phyloP scores from a whole-genome alignment of 192 early-diverging fungal species.

The Phycomyces blakesleeanus region DNA sequence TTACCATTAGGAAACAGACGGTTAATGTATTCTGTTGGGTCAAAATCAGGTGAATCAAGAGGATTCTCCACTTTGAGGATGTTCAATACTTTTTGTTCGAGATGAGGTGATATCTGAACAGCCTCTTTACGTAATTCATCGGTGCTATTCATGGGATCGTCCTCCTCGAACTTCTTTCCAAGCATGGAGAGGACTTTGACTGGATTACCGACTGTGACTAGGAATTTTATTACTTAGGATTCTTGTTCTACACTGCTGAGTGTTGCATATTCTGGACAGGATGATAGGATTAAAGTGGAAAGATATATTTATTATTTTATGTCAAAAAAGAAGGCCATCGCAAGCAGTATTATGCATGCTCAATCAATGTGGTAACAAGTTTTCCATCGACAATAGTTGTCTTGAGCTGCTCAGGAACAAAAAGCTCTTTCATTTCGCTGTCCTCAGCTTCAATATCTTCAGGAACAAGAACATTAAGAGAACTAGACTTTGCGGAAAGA shows the following conservation, averaged over 20 bases:
- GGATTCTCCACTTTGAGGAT: constrained; percentile 59
- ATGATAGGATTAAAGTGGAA: background rate
- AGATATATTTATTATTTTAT: background rate
- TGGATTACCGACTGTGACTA: background rate
- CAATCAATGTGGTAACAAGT: constrained; percentile 77
- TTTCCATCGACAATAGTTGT: constrained; percentile 80
- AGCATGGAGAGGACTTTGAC: background rate
- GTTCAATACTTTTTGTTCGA: constrained; percentile 52
- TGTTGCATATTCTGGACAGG: too few relatives aligned
- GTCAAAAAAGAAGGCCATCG: background rate
- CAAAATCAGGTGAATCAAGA: constrained; percentile 67
- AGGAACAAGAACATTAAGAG: constrained; percentile 84
- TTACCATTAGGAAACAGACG: constrained; percentile 72
- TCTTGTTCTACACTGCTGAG: too few relatives aligned
- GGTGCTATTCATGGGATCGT: background rate
- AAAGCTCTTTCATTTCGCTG: constrained; percentile 76
- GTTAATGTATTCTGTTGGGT: constrained; percentile 77
- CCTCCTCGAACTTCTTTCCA: background rate
- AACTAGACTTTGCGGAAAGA: constrained; percentile 89
- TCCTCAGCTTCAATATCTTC: constrained; percentile 62
- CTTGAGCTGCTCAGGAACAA: constrained; percentile 92
- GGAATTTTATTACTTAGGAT: background rate
- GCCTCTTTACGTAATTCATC: constrained; percentile 11
- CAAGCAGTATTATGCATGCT: constrained; percentile 55
- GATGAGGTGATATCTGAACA: constrained; percentile 47